Base-by-base conservation (phyloP, 1,139 yeast species). In the Blastobotrys elegans region DNA sequence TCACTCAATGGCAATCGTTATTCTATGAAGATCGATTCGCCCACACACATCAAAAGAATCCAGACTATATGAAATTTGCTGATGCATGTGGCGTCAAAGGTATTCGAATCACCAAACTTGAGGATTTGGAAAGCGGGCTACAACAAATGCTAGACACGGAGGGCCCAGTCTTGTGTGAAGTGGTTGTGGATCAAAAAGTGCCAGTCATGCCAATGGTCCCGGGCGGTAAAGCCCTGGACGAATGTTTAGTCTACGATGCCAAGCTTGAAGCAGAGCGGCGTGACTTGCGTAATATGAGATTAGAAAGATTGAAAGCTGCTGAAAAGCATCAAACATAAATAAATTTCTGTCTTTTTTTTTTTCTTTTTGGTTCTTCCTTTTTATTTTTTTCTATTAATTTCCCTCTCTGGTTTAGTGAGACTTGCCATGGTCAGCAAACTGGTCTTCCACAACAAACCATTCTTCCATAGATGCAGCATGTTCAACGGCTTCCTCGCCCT, bases 131-230 rank as follows among this genome's bases (percentile, higher is more conserved):
- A 47, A 66, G 71, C 4, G 83, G 82, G 44, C 74, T 92, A 49
- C 75, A 82, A 65, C 80, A 83, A 65, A 84, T 89, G 76, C 73
- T 92, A 54, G 87, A 78, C 52, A 71, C 74, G 47, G 76, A 77
- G 35, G 95, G 95, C 21, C 97, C 98, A 18, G 87, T 90, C 44
- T 76, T 92, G 63, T 71, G 90, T 63, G 98, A 92, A 73, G 97
- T 89, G 46, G 63, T 82, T 52, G 95, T 89, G 36, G 97, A 90
- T 71, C 84, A 84, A 78, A 92, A 92, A 76, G 97, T 92, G 44
- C 97, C 97, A 42, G 97, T 94, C 53, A 77, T 92, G 67, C 98
- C 98, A 50, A 90, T 92, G 95, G 98, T 92, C 47, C 96, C 98
- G 48, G 95, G 82, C 51, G 98, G 98, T 60, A 87, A 85, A 69